These are phyloP conservation scores for Aspergillus brasiliensis DNA, from an alignment of 2,329 filamentous ascomycete genomes.

Conservation along the genomic window DNA sequence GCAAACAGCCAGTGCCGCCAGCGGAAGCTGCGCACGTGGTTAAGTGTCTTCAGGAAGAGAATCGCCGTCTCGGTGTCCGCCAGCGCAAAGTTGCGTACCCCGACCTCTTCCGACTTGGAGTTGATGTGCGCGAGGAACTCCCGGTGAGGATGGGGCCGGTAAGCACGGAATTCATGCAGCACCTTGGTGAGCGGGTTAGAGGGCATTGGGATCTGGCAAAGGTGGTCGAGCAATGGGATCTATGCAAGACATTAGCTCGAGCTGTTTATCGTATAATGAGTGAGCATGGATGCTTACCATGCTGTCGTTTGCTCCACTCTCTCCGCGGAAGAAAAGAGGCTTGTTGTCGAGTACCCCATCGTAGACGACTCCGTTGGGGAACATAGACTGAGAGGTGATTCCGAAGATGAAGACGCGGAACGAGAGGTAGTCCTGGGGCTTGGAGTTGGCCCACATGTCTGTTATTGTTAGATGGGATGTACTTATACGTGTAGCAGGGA, in stretches of 20 bases:
- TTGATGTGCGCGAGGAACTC: constrained; percentile 77
- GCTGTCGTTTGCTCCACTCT: constrained; percentile 91
- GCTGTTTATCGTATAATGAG: not conserved
- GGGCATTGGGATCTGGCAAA: constrained; percentile 85
- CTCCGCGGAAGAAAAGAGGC: constrained; percentile 81
- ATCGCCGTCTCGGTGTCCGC: constrained; percentile 44
- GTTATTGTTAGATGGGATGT: not conserved
- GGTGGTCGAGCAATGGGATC: constrained; percentile 85
- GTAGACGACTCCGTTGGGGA: constrained; percentile 87
- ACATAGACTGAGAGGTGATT: constrained; percentile 92
- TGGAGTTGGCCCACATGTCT: constrained; percentile 89
- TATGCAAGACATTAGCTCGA: constrained; percentile 24
- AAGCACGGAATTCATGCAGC: constrained; percentile 82
- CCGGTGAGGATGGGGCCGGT: constrained; percentile 85
- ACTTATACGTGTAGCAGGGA: not conserved
- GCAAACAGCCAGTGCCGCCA: constrained; percentile 55
- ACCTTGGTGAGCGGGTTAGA: constrained; percentile 86
- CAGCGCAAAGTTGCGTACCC: constrained; percentile 41
- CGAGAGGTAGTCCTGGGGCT: constrained; percentile 78
- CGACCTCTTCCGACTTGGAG: constrained; percentile 52
- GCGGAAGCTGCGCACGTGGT: constrained; percentile 53
- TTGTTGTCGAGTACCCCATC: constrained; percentile 73
- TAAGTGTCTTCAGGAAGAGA: constrained; percentile 48
- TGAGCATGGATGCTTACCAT: constrained; percentile 60
- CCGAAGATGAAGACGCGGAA: constrained; percentile 98